These are phyloP conservation scores for Colletotrichum abscissum DNA, from an alignment of 2,329 filamentous ascomycete genomes.

Conservation along the genomic window DNA sequence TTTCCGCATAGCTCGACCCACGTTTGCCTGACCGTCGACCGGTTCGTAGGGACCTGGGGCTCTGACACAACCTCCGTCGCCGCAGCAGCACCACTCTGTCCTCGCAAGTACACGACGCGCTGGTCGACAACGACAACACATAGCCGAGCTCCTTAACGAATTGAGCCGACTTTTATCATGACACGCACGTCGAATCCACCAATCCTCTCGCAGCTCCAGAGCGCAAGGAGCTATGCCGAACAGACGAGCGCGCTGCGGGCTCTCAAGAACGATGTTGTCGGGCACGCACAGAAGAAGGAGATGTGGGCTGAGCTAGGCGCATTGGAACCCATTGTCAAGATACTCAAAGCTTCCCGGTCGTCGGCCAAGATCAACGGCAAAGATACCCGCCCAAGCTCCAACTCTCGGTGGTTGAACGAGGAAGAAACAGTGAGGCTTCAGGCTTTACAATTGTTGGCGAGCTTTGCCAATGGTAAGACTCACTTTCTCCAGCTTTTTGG, in stretches of 20 bases:
- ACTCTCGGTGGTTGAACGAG: slow-evolving; percentile 56
- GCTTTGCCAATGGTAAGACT: slow-evolving; percentile 81
- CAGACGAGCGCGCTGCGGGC: slow-evolving; percentile 72
- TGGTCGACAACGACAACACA: slow-evolving; percentile 23
- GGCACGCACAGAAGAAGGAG: slow-evolving; percentile 89
- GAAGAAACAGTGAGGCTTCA: slow-evolving; percentile 79
- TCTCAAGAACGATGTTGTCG: slow-evolving; percentile 90
- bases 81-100: slow-evolving; percentile 15
- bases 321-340: slow-evolving; percentile 66
- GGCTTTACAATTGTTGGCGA: slow-evolving; percentile 85
- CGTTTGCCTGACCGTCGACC: slow-evolving; percentile 24
- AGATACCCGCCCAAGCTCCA: slow-evolving; percentile 46
- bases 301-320: slow-evolving; percentile 78
- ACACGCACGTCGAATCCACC: slow-evolving; percentile 63
- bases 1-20: slow-evolving; percentile 15
- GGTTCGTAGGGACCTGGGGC: slow-evolving; percentile 29
- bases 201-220: slow-evolving; percentile 67
- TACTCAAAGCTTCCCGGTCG: slow-evolving; percentile 51
- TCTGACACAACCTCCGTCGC: slow-evolving; percentile 32
- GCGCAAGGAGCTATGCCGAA: slow-evolving; percentile 61
- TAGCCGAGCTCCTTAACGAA: slow-evolving; percentile 8
- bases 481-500: neutral
- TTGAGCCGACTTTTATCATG: slow-evolving; percentile 51
- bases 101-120: slow-evolving; percentile 27
- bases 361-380: slow-evolving; percentile 51